phyloP scores from a whole-genome alignment of 1,284 basidiomycete species.

The Cutaneotrichosporon sp. region DNA sequence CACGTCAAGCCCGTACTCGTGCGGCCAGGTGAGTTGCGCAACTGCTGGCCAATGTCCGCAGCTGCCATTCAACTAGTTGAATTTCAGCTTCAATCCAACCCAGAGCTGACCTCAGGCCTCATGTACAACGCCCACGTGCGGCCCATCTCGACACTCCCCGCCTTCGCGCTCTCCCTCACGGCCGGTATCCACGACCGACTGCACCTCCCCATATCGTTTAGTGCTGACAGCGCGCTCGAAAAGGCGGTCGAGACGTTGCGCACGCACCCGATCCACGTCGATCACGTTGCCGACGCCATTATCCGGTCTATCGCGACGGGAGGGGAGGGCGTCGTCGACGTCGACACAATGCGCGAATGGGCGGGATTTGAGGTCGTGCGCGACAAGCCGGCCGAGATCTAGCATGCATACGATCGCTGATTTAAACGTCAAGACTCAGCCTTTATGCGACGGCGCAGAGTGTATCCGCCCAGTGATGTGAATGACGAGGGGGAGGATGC shows the following conservation, averaged over 20 bases:
- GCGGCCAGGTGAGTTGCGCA: slow-evolving; percentile 68
- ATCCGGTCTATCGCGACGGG: slow-evolving; percentile 46
- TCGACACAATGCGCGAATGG: slow-evolving; percentile 65
- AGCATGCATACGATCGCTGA: background rate
- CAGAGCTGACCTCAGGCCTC: slow-evolving; percentile 61
- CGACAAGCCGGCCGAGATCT: background rate
- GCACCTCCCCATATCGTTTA: slow-evolving; percentile 59
- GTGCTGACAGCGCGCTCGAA: slow-evolving; percentile 47
- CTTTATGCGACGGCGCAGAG: slow-evolving; percentile 5
- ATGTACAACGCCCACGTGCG: slow-evolving; percentile 94
- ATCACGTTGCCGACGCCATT: slow-evolving; percentile 87
- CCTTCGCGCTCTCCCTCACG: slow-evolving; percentile 78
- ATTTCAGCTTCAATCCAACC: background rate
- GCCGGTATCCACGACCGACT: slow-evolving; percentile 64
- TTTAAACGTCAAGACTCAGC: background rate
- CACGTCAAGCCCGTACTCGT: slow-evolving; percentile 63
- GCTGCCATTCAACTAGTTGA: no score
- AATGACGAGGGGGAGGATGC: background rate
- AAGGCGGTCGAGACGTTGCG: slow-evolving; percentile 61
- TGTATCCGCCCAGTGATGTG: slow-evolving; percentile 1
- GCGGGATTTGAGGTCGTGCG: slow-evolving; percentile 37
- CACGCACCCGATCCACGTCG: slow-evolving; percentile 89
- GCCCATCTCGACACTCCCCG: slow-evolving; percentile 80
- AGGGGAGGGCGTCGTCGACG: slow-evolving; percentile 68
- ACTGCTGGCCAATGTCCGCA: background rate